A percentile compares a stretch with the other conserved stretches of the same genome.
phyloP scores from a whole-genome alignment of 371 early-diverging fungal genomes.

The Dinochytrium kinnereticum region DNA sequence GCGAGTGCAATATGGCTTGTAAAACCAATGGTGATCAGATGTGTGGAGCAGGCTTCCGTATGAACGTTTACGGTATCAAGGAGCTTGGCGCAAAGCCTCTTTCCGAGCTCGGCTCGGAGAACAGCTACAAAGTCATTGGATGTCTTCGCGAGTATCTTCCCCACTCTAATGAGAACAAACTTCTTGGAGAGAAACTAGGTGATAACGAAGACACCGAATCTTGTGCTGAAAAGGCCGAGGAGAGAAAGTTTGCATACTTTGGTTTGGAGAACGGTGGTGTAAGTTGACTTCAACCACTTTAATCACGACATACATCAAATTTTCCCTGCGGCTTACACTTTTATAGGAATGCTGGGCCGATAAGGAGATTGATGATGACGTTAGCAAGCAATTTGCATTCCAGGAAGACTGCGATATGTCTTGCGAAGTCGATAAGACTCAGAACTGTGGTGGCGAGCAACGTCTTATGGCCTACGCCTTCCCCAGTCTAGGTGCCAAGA shows the following conservation, averaged over 20 bases:
- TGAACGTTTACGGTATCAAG: background rate
- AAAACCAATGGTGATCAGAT: background rate
- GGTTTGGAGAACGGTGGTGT: background rate
- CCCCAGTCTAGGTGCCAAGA: background rate
- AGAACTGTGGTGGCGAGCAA: background rate
- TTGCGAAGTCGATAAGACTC: background rate
- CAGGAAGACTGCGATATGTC: background rate
- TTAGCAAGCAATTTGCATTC: background rate
- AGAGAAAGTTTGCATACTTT: background rate
- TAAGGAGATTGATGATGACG: background rate
- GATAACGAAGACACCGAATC: background rate
- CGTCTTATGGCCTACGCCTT: background rate
- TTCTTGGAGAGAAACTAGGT: background rate
- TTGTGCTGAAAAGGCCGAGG: background rate
- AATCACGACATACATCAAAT: too few relatives aligned
- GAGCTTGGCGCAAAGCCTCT: background rate
- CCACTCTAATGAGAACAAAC: background rate
- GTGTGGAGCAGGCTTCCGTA: background rate
- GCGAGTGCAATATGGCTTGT: background rate
- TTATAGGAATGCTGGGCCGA: background rate
- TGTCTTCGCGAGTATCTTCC: background rate
- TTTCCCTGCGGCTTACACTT: too few relatives aligned
- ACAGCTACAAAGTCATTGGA: background rate
- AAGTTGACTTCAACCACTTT: too few relatives aligned
- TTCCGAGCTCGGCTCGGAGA: too few relatives aligned